Conservation (phyloP, 257 asterid genomes). For the Solanum acaule region DNA sequence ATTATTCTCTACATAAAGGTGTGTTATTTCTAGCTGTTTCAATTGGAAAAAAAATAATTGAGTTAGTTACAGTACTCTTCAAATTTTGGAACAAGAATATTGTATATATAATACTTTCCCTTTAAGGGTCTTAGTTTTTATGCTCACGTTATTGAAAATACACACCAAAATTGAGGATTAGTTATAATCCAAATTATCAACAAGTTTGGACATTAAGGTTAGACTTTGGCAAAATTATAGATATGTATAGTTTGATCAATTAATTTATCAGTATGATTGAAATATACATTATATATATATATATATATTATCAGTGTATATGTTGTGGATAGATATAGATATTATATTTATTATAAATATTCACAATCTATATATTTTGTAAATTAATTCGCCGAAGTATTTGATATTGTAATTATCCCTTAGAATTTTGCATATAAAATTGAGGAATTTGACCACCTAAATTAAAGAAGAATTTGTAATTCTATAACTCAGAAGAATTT, state of each 20-base stretch:
- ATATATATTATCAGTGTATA: neutral
- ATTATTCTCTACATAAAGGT: neutral
- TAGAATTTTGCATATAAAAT: neutral
- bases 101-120: neutral
- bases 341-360: too few relatives aligned
- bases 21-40: neutral
- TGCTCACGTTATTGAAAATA: neutral
- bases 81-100: too few relatives aligned
- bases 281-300: too few relatives aligned
- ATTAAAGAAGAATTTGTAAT: too few relatives aligned
- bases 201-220: neutral
- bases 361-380: neutral
- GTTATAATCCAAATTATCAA: neutral
- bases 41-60: neutral
- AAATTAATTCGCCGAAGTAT: neutral
- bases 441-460: neutral
- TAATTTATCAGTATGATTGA: neutral
- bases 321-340: neutral
- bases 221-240: neutral
- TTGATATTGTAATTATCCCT: neutral
- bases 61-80: too few relatives aligned
- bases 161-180: neutral
- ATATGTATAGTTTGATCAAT: neutral
- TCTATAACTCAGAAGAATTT: constrained; percentile 2
- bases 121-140: neutral